These are phyloP conservation scores for Epichloe aotearoae DNA, from an alignment of 2,329 filamentous ascomycete species.

Conservation along the genomic window DNA sequence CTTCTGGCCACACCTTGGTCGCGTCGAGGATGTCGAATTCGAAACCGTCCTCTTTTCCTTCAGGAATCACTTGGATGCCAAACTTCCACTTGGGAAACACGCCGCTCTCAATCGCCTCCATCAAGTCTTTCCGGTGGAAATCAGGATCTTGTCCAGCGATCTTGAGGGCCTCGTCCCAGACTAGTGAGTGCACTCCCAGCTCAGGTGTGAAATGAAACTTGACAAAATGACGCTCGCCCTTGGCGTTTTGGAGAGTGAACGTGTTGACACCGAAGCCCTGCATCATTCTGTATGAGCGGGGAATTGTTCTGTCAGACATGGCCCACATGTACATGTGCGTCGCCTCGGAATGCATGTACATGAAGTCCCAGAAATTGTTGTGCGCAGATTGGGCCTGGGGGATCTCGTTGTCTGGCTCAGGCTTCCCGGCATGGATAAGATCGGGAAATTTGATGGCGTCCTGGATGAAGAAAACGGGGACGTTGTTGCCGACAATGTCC, in stretches of 20 bases:
- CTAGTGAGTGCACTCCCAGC: conserved; percentile 61
- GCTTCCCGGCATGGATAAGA: conserved; percentile 47
- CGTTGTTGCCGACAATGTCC: conserved; percentile 7
- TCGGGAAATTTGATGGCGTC: conserved; percentile 65
- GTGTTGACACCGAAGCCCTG: conserved; percentile 79
- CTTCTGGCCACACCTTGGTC: conserved; percentile 78
- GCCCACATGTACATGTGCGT: conserved; percentile 73
- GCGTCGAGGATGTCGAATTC: conserved; percentile 79
- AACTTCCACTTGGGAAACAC: conserved; percentile 68
- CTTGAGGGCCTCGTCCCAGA: conserved; percentile 72
- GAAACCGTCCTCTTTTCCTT: conserved; percentile 60
- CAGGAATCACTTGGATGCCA: conserved; percentile 65
- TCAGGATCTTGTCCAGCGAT: conserved; percentile 63
- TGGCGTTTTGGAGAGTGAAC: conserved; percentile 52
- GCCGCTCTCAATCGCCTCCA: conserved; percentile 59
- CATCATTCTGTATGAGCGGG: conserved; percentile 71
- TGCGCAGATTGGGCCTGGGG: conserved; percentile 56
- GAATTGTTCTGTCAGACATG: conserved; percentile 62
- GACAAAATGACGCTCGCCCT: conserved; percentile 58
- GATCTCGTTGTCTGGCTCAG: conserved; percentile 42
- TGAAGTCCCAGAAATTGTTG: conserved; percentile 70
- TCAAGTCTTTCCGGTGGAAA: conserved; percentile 68
- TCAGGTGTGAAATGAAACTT: conserved; percentile 69
- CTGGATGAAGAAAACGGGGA: conserved; percentile 31
- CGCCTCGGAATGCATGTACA: conserved; percentile 48